Base-by-base conservation (phyloP, 192 early-diverging fungal genomes). In the Coemansia sp. region DNA sequence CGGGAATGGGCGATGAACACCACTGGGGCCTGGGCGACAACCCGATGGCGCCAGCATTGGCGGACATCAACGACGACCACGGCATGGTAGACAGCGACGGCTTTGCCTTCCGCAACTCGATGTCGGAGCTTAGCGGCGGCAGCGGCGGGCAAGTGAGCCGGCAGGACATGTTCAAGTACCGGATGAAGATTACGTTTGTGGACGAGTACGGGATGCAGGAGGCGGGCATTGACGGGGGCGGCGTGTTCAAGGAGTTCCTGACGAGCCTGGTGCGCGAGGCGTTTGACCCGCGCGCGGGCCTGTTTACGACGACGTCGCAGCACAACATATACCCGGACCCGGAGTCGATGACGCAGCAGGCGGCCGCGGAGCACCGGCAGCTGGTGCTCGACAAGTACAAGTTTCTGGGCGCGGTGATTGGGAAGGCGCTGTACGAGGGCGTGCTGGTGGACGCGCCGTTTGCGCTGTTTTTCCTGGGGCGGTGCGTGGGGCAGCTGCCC, bases 201-300 rank as follows among this genome's bases (percentile, higher is more conserved):
- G 89, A 90, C 59, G 84, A 87, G 53, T 89, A 89, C 57, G 94
- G 94, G 0, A 71, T 94, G 28, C 69, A 66, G 10, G 96, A 98
- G 64, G 92, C 91, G 10, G 96, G 96, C 1, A 91, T 98, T 59
- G 96, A 98, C 67, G 96, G 96, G 47, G 94, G 94, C 27, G 95
- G 96, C 31, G 88, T 98, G 10, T 98, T 98, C 67, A 98, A 98
- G 45, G 96, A 98, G 73, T 98, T 98, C 60, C 73, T 98, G 32
- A 96, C 91, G 51, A 86, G 84, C 42, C 64, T 90, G 18, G 74
- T 84, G 1, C 80, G 66, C 28, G 87, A 95, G 60, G 90, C 91
- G 5, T 94, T 94, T 59, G 83, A 90, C 72, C 82, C 85, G 18
- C 74, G 84, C 33, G 81, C 77, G 63, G 89, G 87, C 0, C 62